These are phyloP conservation scores for Neonectria punicea DNA, from an alignment of 2,329 filamentous ascomycete genomes.

Conservation along the genomic window DNA sequence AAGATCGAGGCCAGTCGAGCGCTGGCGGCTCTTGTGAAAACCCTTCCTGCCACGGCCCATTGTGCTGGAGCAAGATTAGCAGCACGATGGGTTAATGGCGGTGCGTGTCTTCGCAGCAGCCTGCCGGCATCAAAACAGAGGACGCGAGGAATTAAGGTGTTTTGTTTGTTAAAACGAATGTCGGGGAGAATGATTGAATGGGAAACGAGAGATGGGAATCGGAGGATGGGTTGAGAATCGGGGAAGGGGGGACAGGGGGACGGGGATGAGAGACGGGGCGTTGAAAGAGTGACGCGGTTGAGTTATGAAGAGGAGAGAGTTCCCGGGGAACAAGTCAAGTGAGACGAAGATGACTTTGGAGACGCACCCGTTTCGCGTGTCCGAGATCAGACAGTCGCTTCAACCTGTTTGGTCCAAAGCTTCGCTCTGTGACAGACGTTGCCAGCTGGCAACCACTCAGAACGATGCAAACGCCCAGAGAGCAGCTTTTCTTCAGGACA, in stretches of 20 bases:
- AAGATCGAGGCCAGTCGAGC: constrained; percentile 40
- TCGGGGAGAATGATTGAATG: not conserved
- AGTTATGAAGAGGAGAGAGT: not conserved
- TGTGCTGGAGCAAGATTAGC: constrained; percentile 7
- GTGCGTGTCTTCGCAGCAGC: not conserved
- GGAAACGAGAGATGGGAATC: not conserved
- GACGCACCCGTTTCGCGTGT: not conserved
- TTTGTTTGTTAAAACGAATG: not conserved
- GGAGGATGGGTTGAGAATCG: too few relatives aligned
- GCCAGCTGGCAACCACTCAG: constrained; percentile 23
- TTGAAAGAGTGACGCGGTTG: not conserved
- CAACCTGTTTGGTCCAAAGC: not conserved
- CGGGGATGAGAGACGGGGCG: not conserved
- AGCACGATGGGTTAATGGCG: not conserved
- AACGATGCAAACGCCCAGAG: not conserved
- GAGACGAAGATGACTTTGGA: constrained; percentile 11
- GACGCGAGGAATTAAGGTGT: not conserved
- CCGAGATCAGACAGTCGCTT: not conserved
- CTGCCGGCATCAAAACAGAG: not conserved
- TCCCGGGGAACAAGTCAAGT: not conserved
- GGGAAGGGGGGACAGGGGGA: not conserved
- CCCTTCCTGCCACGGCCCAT: constrained; percentile 38
- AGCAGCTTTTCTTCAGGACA: not conserved
- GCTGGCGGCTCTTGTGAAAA: constrained; percentile 22
- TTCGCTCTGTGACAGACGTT: not conserved